Evolutionary conservation across 305 asterid species (phyloP), one percentile per base, ranked within the genome.

Genomic region (Solanum hybrid): DNA sequence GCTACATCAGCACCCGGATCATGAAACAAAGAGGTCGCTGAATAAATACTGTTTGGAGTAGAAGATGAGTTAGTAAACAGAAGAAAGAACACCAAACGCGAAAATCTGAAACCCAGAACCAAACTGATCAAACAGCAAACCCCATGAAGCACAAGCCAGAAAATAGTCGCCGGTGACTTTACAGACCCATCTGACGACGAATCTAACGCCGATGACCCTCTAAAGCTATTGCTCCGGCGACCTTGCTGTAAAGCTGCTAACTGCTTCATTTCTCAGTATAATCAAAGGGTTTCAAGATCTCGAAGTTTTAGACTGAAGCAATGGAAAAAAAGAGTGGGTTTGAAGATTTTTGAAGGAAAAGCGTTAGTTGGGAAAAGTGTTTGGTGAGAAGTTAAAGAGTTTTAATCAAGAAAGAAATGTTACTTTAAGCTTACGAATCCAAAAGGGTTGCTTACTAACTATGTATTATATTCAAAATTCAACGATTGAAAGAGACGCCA

Each of bases 21-120:
- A 83, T 61, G 91, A 77, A 80, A 72, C 75, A 84, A 85, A 33
- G 87, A 82, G 34, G 68, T 39, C 24, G 68, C 73, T 5, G 89
- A 38, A 61, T 88, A 88, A 3, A 78, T 22, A 68, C 77, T 78
- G 41, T 88, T 88, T 14, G 32, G 24, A 22, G 92, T 89, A 73
- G 95, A 94, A 31, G 98, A 91, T 11, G 93, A 93, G 88, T 91
- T 88, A 7, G 98, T 94, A 33, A 97, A 91, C 27, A 97, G 88
- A 80, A 97, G 97, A 79, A 96, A 95, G 90, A 96, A 95, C 73
- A 97, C 93, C 80, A 95, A 93, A 73, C 99, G 98, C 77, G 99
- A 97, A 90, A 97, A 96, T 89, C 99, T 93, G 92, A 97, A 97
- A 4, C 99, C 99, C 70, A 97, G 96, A 70, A 95, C 95, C 33